These are phyloP conservation scores for Ustilago loliicola DNA, from an alignment of 1,284 basidiomycete genomes.

Conservation along the genomic window DNA sequence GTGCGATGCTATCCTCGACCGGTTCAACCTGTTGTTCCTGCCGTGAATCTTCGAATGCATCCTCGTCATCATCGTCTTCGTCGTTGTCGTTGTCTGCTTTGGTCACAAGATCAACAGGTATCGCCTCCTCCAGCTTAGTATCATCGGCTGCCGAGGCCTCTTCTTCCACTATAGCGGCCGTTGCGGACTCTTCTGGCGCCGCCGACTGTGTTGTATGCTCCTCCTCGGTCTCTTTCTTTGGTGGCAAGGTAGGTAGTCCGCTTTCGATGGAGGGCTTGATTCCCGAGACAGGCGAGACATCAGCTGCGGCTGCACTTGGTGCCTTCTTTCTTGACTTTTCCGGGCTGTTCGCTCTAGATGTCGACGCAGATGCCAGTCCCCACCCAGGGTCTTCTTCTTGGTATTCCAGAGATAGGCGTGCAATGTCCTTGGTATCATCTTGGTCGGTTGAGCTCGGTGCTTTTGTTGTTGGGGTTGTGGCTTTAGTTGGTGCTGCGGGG, in stretches of 20 bases:
- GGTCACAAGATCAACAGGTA: neutral
- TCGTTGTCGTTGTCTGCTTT: neutral
- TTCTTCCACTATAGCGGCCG: neutral
- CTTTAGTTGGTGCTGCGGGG: slow-evolving; percentile 15
- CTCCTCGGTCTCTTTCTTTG: neutral
- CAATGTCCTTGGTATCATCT: slow-evolving; percentile 4
- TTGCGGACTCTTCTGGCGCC: neutral
- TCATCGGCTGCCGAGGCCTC: no score
- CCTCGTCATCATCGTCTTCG: slow-evolving; percentile 5
- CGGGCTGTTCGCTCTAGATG: slow-evolving; percentile 33
- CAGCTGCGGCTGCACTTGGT: neutral
- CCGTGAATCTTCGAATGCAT: slow-evolving; percentile 18
- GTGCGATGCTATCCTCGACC: neutral
- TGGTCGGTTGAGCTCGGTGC: neutral
- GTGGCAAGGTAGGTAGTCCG: neutral
- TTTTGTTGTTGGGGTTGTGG: neutral
- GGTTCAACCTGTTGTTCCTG: slow-evolving; percentile 18
- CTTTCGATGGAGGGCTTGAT: neutral
- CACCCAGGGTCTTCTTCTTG: slow-evolving; percentile 49
- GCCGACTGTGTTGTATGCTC: neutral
- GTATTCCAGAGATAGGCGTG: slow-evolving; percentile 26
- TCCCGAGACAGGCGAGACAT: neutral
- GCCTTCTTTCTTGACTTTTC: slow-evolving; percentile 34
- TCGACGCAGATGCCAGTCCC: slow-evolving; percentile 30
- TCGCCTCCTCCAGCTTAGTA: neutral